Evolutionary conservation across 805 yeast genomes (phyloP).

Genomic region (Candida railenensis): DNA sequence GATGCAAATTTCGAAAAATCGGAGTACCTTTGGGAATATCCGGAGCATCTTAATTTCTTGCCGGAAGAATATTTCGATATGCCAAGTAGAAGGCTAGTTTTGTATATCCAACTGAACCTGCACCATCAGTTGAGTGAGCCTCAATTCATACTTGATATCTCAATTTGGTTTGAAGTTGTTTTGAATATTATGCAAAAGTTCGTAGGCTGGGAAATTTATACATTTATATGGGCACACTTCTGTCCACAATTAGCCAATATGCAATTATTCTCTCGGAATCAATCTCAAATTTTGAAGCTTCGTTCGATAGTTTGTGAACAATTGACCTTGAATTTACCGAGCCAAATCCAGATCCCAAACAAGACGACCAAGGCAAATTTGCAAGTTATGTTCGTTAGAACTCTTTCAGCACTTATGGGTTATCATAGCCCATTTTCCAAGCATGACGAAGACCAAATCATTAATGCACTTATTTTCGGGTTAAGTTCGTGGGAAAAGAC

Average conservation of each 20-base stretch:
- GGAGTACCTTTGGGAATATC: conserved; percentile 52
- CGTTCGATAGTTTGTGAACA: conserved; percentile 58
- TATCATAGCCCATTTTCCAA: conserved; percentile 55
- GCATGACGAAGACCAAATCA: conserved; percentile 61
- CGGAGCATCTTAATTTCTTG: conserved; percentile 53
- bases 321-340: conserved; percentile 49
- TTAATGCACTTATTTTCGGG: conserved; percentile 58
- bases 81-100: background rate
- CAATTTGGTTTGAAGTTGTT: conserved; percentile 52
- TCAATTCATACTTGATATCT: conserved; percentile 38
- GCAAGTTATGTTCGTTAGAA: conserved; percentile 63
- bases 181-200: conserved; percentile 50
- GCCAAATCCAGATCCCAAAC: conserved; percentile 8
- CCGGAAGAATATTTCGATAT: conserved; percentile 40
- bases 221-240: conserved; percentile 64
- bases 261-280: conserved; percentile 45
- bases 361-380: conserved; percentile 56
- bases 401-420: conserved; percentile 61
- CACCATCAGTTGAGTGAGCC: conserved; percentile 3
- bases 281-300: conserved; percentile 37
- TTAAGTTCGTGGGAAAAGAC: conserved; percentile 76
- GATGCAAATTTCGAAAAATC: conserved; percentile 19
- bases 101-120: background rate
- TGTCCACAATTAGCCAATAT: conserved; percentile 68
- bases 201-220: conserved; percentile 69